Conservation (phyloP, 495 filamentous ascomycete species). For the Aspergillus funiculosus region DNA sequence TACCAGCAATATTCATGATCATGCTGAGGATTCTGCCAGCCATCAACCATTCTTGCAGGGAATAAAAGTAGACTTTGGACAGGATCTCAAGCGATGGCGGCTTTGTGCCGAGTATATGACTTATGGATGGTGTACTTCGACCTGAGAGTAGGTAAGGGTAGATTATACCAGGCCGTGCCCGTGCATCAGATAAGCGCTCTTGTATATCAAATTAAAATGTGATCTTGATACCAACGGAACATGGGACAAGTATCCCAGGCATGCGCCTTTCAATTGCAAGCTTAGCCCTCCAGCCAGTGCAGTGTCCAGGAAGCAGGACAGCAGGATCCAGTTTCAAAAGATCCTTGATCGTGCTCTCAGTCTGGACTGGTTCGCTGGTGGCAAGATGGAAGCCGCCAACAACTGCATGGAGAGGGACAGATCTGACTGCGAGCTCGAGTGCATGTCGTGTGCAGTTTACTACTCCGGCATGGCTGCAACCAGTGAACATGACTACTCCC, state of each 20-base stretch:
- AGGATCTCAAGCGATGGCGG: background rate
- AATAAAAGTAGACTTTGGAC: background rate
- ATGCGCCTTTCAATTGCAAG: slow-evolving; percentile 53
- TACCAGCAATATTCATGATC: background rate
- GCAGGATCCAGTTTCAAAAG: slow-evolving; percentile 49
- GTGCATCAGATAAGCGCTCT: too few relatives aligned
- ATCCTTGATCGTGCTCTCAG: slow-evolving; percentile 45
- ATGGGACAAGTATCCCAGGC: slow-evolving; percentile 51
- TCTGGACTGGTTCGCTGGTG: slow-evolving; percentile 37
- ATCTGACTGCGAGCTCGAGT: slow-evolving; percentile 30
- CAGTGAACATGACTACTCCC: slow-evolving; percentile 57
- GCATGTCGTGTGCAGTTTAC: slow-evolving; percentile 52
- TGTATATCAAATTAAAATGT: slow-evolving; percentile 36
- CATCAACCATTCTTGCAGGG: background rate
- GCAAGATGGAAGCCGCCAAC: slow-evolving; percentile 59
- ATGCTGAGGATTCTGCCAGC: slow-evolving; percentile 8
- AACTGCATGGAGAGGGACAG: slow-evolving; percentile 49
- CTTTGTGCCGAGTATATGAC: background rate
- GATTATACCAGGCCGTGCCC: too few relatives aligned
- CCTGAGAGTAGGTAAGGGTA: too few relatives aligned
- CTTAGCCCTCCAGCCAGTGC: slow-evolving; percentile 57
- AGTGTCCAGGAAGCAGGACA: slow-evolving; percentile 54
- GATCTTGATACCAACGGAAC: slow-evolving; percentile 51
- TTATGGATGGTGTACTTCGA: too few relatives aligned
- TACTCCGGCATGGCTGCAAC: slow-evolving; percentile 57